A percentile compares a stretch with the other conserved stretches of the same genome.
These are phyloP conservation scores for Kwoniella pini DNA, from an alignment of 768 basidiomycete species.

Conservation along the genomic window DNA sequence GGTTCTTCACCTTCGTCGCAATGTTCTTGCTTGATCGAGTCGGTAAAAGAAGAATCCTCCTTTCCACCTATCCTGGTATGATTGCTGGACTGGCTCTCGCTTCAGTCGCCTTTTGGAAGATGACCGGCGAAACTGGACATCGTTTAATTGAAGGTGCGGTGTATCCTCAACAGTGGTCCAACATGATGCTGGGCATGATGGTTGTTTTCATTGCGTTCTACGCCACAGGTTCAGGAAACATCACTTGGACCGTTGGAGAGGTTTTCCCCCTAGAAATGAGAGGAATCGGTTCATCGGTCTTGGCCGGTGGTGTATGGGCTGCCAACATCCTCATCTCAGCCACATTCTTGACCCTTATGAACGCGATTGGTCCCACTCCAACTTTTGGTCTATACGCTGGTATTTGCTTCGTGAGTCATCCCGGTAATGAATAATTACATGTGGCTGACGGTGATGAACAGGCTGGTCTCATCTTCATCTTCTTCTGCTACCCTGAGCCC, in stretches of 20 bases:
- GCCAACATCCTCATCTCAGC: slow-evolving; percentile 44
- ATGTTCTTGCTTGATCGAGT: slow-evolving; percentile 39
- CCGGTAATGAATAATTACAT: too few species aligned
- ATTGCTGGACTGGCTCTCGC: slow-evolving; percentile 34
- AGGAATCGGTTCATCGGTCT: slow-evolving; percentile 28
- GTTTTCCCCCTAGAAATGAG: slow-evolving; percentile 40
- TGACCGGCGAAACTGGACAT: slow-evolving; percentile 26
- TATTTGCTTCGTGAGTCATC: slow-evolving; percentile 31
- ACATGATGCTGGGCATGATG: slow-evolving; percentile 33
- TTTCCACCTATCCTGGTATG: slow-evolving; percentile 36
- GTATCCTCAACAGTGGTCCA: slow-evolving; percentile 34
- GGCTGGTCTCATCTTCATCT: slow-evolving; percentile 41
- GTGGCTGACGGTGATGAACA: background rate
- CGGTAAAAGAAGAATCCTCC: slow-evolving; percentile 35
- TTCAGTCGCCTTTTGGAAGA: slow-evolving; percentile 35
- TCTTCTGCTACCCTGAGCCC: slow-evolving; percentile 41
- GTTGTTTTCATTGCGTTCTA: slow-evolving; percentile 38
- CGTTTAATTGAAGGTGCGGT: slow-evolving; percentile 23
- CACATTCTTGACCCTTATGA: slow-evolving; percentile 40
- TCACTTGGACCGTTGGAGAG: slow-evolving; percentile 36
- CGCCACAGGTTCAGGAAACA: slow-evolving; percentile 31
- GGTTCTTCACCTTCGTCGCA: slow-evolving; percentile 37
- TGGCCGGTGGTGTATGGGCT: slow-evolving; percentile 34
- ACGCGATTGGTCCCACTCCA: slow-evolving; percentile 32
- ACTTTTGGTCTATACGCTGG: slow-evolving; percentile 34